Percentiles rank a stretch among this genome's conserved stretches.
phyloP scores from a whole-genome alignment of 257 asterid genomes.

The Solanum etuberosum region DNA sequence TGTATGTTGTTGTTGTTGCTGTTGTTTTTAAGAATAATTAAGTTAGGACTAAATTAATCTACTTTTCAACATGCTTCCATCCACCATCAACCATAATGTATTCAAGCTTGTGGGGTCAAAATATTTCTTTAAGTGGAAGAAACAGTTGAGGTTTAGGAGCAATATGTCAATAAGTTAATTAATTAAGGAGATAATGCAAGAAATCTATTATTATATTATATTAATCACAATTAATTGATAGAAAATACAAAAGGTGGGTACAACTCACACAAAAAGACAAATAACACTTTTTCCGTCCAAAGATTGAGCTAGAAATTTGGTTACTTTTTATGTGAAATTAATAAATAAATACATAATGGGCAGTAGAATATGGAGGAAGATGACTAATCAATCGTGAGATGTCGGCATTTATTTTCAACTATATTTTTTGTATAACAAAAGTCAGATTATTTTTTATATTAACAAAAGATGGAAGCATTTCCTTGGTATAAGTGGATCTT shows the following conservation, averaged over 20 bases:
- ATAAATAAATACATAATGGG: not conserved
- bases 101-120: not conserved
- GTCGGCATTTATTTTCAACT: not conserved
- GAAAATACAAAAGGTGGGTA: not conserved
- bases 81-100: not conserved
- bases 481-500: no score
- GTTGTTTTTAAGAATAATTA: not conserved
- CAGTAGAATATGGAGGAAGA: not conserved
- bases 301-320: not conserved
- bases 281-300: constrained; percentile 5
- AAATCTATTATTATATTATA: not conserved
- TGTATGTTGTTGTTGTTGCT: no score
- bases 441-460: not conserved
- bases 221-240: not conserved
- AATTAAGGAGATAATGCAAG: not conserved
- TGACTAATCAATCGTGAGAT: not conserved
- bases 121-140: not conserved
- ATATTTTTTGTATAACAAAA: not conserved
- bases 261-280: constrained; percentile 20
- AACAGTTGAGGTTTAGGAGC: not conserved
- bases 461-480: no score
- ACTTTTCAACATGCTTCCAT: not conserved
- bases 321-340: not conserved
- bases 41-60: not conserved
- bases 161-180: not conserved